Conservation (phyloP, 257 asterid species). For the Nicotiana tabacum region DNA sequence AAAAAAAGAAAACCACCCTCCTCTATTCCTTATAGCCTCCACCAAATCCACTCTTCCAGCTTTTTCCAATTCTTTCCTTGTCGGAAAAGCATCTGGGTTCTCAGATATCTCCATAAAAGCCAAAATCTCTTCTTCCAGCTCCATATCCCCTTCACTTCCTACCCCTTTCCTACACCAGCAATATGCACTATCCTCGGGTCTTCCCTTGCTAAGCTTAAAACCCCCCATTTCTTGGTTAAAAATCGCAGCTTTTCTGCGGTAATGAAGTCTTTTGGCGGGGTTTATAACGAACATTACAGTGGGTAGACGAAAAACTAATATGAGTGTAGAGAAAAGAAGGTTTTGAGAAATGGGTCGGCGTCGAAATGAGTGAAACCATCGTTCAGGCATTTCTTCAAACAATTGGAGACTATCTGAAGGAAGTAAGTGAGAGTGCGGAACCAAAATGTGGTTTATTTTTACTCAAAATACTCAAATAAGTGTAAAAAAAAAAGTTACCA, state of each 20-base stretch:
- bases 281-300: slow-evolving; percentile 4
- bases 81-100: slow-evolving; percentile 64
- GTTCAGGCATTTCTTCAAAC: slow-evolving; percentile 76
- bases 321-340: too few species aligned
- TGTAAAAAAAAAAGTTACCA: too few species aligned
- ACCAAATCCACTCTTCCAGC: slow-evolving; percentile 86
- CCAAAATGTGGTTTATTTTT: too few species aligned
- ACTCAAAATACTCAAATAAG: too few species aligned
- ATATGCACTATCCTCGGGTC: too few species aligned
- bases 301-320: slow-evolving; percentile 15
- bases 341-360: slow-evolving; percentile 12
- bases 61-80: slow-evolving; percentile 49
- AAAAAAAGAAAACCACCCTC: slow-evolving; percentile 70
- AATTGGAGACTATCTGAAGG: background rate
- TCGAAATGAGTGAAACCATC: slow-evolving; percentile 46
- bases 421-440: too few species aligned
- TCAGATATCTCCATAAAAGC: slow-evolving; percentile 57
- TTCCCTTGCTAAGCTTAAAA: too few species aligned
- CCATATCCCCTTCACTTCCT: background rate
- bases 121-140: background rate
- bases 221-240: too few species aligned
- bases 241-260: background rate
- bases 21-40: slow-evolving; percentile 55
- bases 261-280: slow-evolving; percentile 13
- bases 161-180: background rate